Evolutionary conservation across 352 stramenopile species (phyloP).

Genomic region (Saprolegnia diclina): DNA sequence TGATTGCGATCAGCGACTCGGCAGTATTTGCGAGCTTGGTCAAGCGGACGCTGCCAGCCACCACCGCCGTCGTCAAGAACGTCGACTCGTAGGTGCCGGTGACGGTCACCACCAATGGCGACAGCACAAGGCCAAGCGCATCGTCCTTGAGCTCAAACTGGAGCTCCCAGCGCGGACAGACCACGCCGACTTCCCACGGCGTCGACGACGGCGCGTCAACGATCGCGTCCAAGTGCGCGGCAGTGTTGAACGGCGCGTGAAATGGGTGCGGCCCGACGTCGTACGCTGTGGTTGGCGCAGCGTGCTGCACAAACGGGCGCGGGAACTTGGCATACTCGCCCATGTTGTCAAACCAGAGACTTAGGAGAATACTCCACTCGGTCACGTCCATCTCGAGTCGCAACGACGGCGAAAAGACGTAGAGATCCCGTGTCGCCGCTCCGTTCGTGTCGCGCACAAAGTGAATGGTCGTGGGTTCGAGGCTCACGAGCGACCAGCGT

Average conservation of each 20-base stretch:
- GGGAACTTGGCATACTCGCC: slow-evolving; percentile 24
- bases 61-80: slow-evolving; percentile 6
- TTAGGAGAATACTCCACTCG: slow-evolving; percentile 12
- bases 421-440: slow-evolving; percentile 4
- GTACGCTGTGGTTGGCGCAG: neutral
- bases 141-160: slow-evolving; percentile 8
- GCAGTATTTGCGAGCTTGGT: neutral
- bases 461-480: neutral
- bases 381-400: slow-evolving; percentile 10
- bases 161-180: slow-evolving; percentile 13
- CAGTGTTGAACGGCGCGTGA: neutral
- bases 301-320: slow-evolving; percentile 1
- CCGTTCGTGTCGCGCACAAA: slow-evolving; percentile 18
- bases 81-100: slow-evolving; percentile 1
- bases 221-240: neutral
- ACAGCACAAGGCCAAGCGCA: neutral
- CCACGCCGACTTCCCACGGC: slow-evolving; percentile 20
- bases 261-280: slow-evolving; percentile 1
- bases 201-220: neutral
- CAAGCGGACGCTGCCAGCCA: neutral
- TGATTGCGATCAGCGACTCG: neutral
- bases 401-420: slow-evolving; percentile 7
- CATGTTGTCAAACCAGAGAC: slow-evolving; percentile 27
- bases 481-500: neutral
- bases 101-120: neutral